Evolutionary conservation across 192 early-diverging fungal genomes (phyloP), one percentile per base, ranked within the genome.

Genomic region (Podila verticillata): DNA sequence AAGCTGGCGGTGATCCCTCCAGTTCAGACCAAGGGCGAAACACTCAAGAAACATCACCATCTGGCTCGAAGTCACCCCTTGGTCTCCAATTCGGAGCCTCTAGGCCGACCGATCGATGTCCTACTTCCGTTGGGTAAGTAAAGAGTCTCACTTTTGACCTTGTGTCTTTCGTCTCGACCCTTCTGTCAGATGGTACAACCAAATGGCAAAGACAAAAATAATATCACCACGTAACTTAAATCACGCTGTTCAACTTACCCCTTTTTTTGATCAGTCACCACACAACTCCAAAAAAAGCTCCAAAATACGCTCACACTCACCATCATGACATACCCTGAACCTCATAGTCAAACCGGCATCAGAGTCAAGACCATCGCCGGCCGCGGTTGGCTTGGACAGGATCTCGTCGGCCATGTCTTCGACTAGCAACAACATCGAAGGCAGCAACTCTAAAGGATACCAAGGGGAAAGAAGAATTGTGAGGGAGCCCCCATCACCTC

Each of bases 1-100:
- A 79, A 79, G 30, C 51, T 79, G 32, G 63, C 75, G 22, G 68
- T 79, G 15, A 49, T 79, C 5, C 75, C 75, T 15, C 75, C 75
- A 4, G 75, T 58, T 19, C 48, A 61, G 9, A 48, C 49, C 26
- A 79, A 79, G 34, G 68, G 71, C 10, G 64, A 60, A 4, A 67
- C 68, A 12, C 15, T 66, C 32, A 72, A 57, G 9, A 63, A 72
- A 36, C 64, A 79, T 7, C 49, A 72, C 6, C 75, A 79, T 24
- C 49, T 29, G 3, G 75, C 69, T 24, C 34, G 75, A 32, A 79
- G 65, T 28, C 75, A 79, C 44, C 68, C 75, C 47, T 29, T 67
- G 32, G 65, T 66, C 19, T 56, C 68, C 3, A 22, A 56, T 4
- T 66, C 74, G 3, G 74, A 66, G 0, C 74, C 74, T 17, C 35